Conservation (phyloP, 1,284 basidiomycete genomes). For the Melampsora larici-populina region DNA sequence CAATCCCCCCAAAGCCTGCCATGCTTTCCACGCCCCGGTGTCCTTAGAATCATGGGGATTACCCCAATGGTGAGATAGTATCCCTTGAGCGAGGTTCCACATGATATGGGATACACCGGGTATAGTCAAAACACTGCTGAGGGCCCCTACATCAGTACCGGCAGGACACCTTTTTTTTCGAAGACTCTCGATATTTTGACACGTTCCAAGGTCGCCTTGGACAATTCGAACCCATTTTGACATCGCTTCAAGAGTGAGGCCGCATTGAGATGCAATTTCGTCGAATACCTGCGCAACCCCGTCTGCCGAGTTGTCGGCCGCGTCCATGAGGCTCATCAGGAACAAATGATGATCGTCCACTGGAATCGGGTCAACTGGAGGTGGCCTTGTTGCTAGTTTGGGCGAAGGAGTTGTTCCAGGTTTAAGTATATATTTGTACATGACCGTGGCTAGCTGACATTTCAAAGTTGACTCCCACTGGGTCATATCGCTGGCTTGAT, state of each 20-base stretch:
- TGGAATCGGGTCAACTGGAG: too few relatives aligned
- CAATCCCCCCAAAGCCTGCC: neutral
- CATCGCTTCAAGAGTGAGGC: too few relatives aligned
- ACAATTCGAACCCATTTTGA: neutral
- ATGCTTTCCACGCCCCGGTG: conserved; percentile 11
- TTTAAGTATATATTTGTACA: conserved; percentile 6
- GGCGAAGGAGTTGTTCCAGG: neutral
- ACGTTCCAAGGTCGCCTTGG: conserved; percentile 9
- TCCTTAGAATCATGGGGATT: neutral
- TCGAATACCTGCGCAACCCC: too few relatives aligned
- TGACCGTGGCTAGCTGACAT: too few relatives aligned
- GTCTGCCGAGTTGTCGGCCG: conserved; percentile 7
- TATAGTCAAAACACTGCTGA: neutral
- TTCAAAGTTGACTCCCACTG: neutral
- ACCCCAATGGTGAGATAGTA: conserved; percentile 9
- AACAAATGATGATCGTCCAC: too few relatives aligned
- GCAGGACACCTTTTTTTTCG: neutral
- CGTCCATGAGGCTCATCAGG: conserved; percentile 9
- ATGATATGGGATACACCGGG: conserved; percentile 18
- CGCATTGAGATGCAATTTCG: too few relatives aligned
- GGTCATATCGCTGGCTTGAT: neutral
- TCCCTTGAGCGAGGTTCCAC: too few relatives aligned
- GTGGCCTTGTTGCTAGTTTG: neutral
- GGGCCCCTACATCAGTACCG: neutral
- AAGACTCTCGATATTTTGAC: neutral